These are phyloP conservation scores for Colletotrichum camelliae DNA, from an alignment of 2,329 filamentous ascomycete genomes.

Conservation along the genomic window DNA sequence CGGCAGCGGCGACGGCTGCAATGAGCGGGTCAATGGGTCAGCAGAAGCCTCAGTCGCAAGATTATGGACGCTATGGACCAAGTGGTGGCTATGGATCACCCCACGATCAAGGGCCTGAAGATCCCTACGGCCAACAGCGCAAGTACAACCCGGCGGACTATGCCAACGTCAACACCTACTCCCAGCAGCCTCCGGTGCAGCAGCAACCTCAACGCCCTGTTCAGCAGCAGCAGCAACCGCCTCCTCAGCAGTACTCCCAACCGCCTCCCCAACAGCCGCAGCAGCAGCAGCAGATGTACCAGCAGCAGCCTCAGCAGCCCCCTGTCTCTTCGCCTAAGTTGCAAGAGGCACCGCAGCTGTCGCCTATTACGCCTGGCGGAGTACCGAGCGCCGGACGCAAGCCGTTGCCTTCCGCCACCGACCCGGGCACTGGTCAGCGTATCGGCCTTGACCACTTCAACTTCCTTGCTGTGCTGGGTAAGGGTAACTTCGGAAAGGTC, in stretches of 20 bases:
- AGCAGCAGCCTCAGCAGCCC: conserved; percentile 30
- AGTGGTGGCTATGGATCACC: conserved; percentile 30
- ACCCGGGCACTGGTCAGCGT: conserved; percentile 76
- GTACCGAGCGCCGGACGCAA: conserved; percentile 45
- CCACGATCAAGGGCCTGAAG: conserved; percentile 29
- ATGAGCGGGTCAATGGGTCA: conserved; percentile 56
- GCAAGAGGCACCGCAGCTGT: conserved; percentile 23
- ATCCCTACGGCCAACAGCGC: conserved; percentile 53
- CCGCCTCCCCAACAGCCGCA: conserved; percentile 40
- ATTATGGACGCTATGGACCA: conserved; percentile 38
- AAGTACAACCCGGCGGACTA: conserved; percentile 83
- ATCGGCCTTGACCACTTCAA: conserved; percentile 99
- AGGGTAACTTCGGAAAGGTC: conserved; percentile 99
- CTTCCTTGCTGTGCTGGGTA: conserved; percentile 96
- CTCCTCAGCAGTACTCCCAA: conserved; percentile 34
- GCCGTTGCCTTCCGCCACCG: conserved; percentile 72
- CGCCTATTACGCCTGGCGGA: conserved; percentile 29
- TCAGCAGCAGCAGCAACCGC: conserved; percentile 36
- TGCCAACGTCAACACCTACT: conserved; percentile 64
- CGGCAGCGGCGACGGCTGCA: conserved; percentile 61
- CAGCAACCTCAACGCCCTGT: conserved; percentile 38
- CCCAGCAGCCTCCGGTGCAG: conserved; percentile 29
- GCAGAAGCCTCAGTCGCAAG: conserved; percentile 28
- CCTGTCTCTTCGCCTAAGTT: conserved; percentile 15
- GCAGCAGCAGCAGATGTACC: conserved; percentile 29